A percentile compares a stretch with the other conserved stretches of the same genome.
phyloP scores from a whole-genome alignment of 78 protist species.

The Mastigamoeba balamuthi region DNA sequence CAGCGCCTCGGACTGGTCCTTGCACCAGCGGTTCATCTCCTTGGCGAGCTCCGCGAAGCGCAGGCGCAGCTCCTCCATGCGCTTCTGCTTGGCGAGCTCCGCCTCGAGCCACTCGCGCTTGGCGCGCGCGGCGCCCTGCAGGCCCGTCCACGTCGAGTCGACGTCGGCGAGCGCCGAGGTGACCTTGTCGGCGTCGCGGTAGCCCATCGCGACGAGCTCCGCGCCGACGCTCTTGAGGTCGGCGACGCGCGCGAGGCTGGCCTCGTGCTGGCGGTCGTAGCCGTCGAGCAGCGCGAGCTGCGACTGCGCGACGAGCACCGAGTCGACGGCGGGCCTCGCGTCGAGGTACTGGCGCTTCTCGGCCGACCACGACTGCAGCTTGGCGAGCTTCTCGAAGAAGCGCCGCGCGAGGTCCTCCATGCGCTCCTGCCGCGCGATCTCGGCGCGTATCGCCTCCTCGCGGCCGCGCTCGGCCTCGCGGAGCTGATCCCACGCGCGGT shows the following conservation, averaged over 20 bases:
- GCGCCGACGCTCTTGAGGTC: not conserved
- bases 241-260: not conserved
- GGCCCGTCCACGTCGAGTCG: not conserved
- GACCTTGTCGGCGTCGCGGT: not conserved
- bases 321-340: not conserved
- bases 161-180: not conserved
- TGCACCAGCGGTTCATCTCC: not conserved
- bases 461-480: slow-evolving; percentile 39
- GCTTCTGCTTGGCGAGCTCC: not conserved
- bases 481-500: slow-evolving; percentile 13
- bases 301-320: not conserved
- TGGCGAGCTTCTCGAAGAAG: not conserved
- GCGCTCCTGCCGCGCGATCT: not conserved
- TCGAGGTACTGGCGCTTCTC: not conserved
- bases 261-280: not conserved
- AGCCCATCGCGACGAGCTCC: not conserved
- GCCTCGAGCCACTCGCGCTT: not conserved
- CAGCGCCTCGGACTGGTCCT: not conserved
- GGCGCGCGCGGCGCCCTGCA: not conserved
- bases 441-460: slow-evolving; percentile 18
- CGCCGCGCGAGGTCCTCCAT: not conserved
- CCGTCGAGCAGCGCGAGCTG: not conserved
- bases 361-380: not conserved
- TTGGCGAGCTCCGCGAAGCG: not conserved
- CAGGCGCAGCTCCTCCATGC: not conserved